Evolutionary conservation across 768 basidiomycete genomes (phyloP).

Genomic region (Leccinum rimulosum): DNA sequence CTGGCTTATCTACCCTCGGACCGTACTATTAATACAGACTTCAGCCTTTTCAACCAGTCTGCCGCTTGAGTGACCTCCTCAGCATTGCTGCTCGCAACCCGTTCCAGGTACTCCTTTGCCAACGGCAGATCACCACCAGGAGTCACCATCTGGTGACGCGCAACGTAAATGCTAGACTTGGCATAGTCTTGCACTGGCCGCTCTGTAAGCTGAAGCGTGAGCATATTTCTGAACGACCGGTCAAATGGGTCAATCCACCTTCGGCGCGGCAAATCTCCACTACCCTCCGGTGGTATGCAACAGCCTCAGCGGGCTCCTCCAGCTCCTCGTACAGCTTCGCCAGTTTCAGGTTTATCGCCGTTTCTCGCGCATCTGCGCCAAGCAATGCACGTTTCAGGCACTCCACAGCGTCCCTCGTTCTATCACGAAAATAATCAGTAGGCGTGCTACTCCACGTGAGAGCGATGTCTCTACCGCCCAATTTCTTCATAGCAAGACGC

Average conservation of each 20-base stretch:
- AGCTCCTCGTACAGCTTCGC: constrained; percentile 68
- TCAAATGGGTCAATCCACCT: constrained; percentile 34
- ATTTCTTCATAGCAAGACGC: constrained; percentile 93
- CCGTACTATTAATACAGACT: constrained; percentile 31
- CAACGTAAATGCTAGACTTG: constrained; percentile 81
- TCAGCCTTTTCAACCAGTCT: constrained; percentile 65
- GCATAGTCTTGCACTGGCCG: constrained; percentile 77
- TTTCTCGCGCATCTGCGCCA: constrained; percentile 76
- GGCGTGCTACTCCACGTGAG: neutral
- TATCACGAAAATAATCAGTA: constrained; percentile 31
- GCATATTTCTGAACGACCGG: constrained; percentile 1
- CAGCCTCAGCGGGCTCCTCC: constrained; percentile 65
- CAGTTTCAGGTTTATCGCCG: constrained; percentile 66
- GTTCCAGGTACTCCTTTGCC: constrained; percentile 71
- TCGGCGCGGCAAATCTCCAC: constrained; percentile 60
- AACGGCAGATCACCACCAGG: constrained; percentile 64
- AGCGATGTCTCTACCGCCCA: constrained; percentile 53
- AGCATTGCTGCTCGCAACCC: constrained; percentile 73
- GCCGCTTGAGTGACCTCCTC: constrained; percentile 76
- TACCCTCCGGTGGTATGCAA: constrained; percentile 77
- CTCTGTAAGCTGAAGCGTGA: constrained; percentile 34
- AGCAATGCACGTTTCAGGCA: constrained; percentile 89
- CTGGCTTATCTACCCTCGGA: constrained; percentile 19
- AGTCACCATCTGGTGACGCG: constrained; percentile 68
- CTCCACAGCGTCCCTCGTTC: constrained; percentile 85